A percentile compares a stretch with the other conserved stretches of the same genome.
phyloP scores from a whole-genome alignment of 352 stramenopile species.

The Hyaloperonospora arabidopsidis region DNA sequence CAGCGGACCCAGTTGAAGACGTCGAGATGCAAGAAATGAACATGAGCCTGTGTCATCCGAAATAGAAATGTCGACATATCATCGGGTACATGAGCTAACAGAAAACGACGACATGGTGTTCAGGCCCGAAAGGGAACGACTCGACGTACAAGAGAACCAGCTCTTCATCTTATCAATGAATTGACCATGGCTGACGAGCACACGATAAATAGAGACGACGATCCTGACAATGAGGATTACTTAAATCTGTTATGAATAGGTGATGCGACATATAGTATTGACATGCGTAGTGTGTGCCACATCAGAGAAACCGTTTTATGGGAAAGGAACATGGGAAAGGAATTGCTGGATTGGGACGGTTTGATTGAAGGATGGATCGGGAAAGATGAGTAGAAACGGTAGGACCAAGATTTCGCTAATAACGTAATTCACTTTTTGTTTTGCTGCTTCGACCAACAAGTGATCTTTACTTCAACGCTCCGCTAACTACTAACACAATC shows the following conservation, averaged over 20 bases:
- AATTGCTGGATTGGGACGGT: no score
- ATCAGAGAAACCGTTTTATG: no score
- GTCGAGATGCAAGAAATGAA: neutral
- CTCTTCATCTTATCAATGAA: neutral
- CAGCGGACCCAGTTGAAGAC: neutral
- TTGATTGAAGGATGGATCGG: no score
- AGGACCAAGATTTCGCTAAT: no score
- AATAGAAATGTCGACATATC: neutral
- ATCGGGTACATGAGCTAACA: neutral
- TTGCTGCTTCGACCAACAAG: no score
- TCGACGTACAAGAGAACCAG: neutral
- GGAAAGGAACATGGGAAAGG: no score
- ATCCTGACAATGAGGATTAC: conserved; percentile 4
- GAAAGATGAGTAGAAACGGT: no score
- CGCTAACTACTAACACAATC: no score
- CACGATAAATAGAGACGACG: neutral
- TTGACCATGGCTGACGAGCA: neutral
- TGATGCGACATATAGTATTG: no score
- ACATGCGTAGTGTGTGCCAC: no score
- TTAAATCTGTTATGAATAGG: conserved; percentile 1
- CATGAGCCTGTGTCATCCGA: neutral
- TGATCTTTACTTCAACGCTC: no score
- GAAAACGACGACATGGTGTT: neutral
- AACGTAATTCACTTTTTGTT: no score
- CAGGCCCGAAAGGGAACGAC: neutral